Evolutionary conservation across 1,284 basidiomycete genomes (phyloP), one percentile per base, ranked within the genome.

Genomic region (Irpex lacteus): DNA sequence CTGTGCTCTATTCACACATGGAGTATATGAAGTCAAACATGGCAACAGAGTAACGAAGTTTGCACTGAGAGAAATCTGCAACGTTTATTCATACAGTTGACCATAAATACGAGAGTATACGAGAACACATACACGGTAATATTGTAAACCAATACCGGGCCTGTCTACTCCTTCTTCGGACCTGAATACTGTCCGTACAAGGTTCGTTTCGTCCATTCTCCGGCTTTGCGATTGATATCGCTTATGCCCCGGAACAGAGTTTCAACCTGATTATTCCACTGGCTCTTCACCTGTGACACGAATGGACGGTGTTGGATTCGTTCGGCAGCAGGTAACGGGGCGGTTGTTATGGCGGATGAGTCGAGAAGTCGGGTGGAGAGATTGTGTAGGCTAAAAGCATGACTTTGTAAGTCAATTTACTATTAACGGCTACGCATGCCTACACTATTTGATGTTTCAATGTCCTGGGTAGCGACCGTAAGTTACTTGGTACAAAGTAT

Each of bases 251-350:
- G 66, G 64, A 75, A 74, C 2, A 74, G 38, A 1, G 65, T 65
- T 59, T 70, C 74, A 5, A 76, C 64, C 57, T 75, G 72, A 5
- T 58, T 61, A 63, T 76, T 76, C 74, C 74, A 76, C 26, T 65
- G 64, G 37, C 61, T 66, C 67, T 76, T 72, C 19, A 76, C 57
- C 64, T 71, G 63, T 5, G 68, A 52, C 0, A 63, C 36, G 63
- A 75, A 73, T 4, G 71, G 72, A 7, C 68, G 68, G 15, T 73
- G 70, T 15, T 66, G 62, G 52, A 76, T 74, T 4, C 74, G 70
- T 7, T 70, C 64, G 0, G 70, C 64, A 0, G 74, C 74, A 32
- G 73, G 66, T 4, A 67, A 49, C 0, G 72, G 70, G 44, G 70
- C 71, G 15, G 65, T 58, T 5, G 69, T 67, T 19, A 64, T 60